Base-by-base conservation (phyloP, 352 stramenopile species). In the Globisporangium rhizosaccharum region DNA sequence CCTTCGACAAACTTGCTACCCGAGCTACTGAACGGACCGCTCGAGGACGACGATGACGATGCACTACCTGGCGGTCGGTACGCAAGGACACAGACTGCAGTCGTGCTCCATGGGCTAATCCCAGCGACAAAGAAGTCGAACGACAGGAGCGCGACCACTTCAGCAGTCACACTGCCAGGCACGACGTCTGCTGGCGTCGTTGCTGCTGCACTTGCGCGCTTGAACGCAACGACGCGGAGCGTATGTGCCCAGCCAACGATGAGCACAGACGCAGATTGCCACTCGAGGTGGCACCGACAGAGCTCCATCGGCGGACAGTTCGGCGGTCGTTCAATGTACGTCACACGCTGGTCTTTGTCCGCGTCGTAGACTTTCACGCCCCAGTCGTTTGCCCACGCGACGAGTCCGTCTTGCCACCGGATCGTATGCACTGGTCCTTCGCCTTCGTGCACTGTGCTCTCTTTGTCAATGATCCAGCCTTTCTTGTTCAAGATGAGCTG, bases 401-500 rank as follows among this genome's bases (percentile, higher is more conserved):
- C 71, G 10, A 94, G 72, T 3, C 82, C 76, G 4, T 87, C 70
- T 28, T 85, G 84, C 80, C 83, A 94, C n/a, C 79, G 78, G 63
- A 94, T 94, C 10, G 71, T 62, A 51, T 94, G 85, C 55, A 94
- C 79, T 0, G 85, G 80, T 0, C 85, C 85, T 75, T 94, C 85
- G 1, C 85, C 85, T 63, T 94, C 85, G 56, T 94, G 85, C 11
- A 94, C 68, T 0, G 85, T 94, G 53, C 62, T 87, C 63, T 94
- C 85, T 65, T 91, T 90, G 69, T 94, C 85, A 60, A 94, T 87
- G 63, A 94, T 92, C 85, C 85, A 94, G 3, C 85, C 85, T 59
- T 90, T 90, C 65, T 82, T 86, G 67, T 94, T 94, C 56, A 94
- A 71, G 37, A 92, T 88, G n/a, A 94, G 59, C 61, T 94, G 85